phyloP scores from a whole-genome alignment of 352 stramenopile genomes.

The Nothophytophthora sp. region DNA sequence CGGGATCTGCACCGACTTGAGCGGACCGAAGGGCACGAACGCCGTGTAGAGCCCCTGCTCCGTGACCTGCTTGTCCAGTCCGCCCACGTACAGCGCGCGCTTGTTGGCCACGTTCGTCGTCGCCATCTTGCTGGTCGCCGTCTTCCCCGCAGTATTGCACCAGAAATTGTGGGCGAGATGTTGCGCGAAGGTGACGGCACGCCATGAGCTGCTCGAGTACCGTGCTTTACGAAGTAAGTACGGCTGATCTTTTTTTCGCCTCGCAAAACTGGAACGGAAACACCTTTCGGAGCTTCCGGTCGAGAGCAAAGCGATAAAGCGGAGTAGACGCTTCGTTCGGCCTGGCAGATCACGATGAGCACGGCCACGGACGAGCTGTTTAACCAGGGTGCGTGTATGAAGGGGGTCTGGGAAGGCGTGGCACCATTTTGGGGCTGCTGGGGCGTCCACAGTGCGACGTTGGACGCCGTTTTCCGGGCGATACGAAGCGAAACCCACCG shows the following conservation, averaged over 20 bases:
- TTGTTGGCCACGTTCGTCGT: constrained; percentile 52
- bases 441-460: too few relatives aligned
- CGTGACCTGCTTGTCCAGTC: constrained; percentile 87
- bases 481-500: too few relatives aligned
- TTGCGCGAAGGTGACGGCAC: too few relatives aligned
- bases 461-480: too few relatives aligned
- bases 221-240: too few relatives aligned
- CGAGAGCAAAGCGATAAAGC: constrained; percentile 8
- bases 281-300: constrained; percentile 13
- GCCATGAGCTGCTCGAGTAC: too few relatives aligned
- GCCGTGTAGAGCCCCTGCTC: constrained; percentile 86
- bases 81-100: constrained; percentile 89
- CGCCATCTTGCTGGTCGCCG: constrained; percentile 20
- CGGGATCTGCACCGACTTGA: constrained; percentile 83
- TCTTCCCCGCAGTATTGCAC: too few relatives aligned
- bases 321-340: constrained; percentile 7
- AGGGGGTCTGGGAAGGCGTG: background rate
- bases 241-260: constrained; percentile 26
- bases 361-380: constrained; percentile 81
- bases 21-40: constrained; percentile 81
- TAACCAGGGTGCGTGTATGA: constrained; percentile 67
- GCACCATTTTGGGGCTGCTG: background rate
- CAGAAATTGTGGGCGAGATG: too few relatives aligned
- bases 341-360: constrained; percentile 57
- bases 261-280: constrained; percentile 19